phyloP scores from a whole-genome alignment of 495 filamentous ascomycete species.

The Parachaetomium inaequale region DNA sequence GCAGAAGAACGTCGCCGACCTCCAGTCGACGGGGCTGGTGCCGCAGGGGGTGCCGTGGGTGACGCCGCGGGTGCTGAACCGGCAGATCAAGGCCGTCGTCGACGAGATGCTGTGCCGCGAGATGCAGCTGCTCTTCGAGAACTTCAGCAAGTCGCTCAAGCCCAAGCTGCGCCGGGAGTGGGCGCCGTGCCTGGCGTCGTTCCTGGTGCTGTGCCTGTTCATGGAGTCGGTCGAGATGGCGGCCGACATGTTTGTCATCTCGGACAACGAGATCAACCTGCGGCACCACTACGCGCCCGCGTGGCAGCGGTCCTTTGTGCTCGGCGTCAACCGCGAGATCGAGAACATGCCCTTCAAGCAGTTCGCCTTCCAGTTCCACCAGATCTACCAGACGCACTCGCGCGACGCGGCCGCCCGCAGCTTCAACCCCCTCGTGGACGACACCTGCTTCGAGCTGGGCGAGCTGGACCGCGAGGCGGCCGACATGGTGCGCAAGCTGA shows the following conservation, averaged over 20 bases:
- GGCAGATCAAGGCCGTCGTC: conserved; percentile 51
- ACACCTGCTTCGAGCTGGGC: conserved; percentile 27
- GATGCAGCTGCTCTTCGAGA: conserved; percentile 44
- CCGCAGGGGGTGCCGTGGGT: conserved; percentile 38
- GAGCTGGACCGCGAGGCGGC: conserved; percentile 40
- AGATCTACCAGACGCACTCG: conserved; percentile 50
- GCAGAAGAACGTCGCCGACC: conserved; percentile 31
- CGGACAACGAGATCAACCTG: conserved; percentile 45
- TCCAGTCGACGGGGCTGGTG: conserved; percentile 34
- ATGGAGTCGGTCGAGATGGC: conserved; percentile 51
- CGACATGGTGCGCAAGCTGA: conserved; percentile 41
- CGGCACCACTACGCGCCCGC: conserved; percentile 28
- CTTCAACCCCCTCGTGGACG: conserved; percentile 46
- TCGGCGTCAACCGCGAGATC: conserved; percentile 40
- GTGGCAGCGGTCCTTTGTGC: conserved; percentile 41
- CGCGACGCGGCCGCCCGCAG: conserved; percentile 40
- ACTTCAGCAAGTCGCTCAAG: conserved; percentile 47
- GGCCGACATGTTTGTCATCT: conserved; percentile 47
- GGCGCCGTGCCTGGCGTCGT: conserved; percentile 50
- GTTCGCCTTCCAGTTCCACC: conserved; percentile 52
- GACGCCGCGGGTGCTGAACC: conserved; percentile 49
- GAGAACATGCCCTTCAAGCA: conserved; percentile 52
- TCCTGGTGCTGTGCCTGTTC: conserved; percentile 50
- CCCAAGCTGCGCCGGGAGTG: conserved; percentile 47
- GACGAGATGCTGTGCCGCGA: conserved; percentile 47